A percentile compares a stretch with the other conserved stretches of the same genome.
phyloP scores from a whole-genome alignment of 495 filamentous ascomycete genomes.

The Cudoniella acicularis region DNA sequence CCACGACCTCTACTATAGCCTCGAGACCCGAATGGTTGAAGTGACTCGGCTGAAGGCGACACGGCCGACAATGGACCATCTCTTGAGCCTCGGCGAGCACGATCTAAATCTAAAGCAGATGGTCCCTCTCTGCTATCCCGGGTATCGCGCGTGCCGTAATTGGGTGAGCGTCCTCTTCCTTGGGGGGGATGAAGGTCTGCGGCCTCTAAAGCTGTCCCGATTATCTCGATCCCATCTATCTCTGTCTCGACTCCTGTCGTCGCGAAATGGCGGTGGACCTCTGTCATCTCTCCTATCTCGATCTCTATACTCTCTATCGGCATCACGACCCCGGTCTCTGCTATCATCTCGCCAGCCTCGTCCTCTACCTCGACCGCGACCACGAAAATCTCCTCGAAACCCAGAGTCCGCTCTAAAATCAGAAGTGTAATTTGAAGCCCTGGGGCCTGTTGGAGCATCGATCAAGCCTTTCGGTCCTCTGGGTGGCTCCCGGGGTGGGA shows the following conservation, averaged over 20 bases:
- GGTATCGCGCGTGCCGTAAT: constrained; percentile 38
- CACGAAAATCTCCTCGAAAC: constrained; percentile 44
- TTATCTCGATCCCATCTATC: constrained; percentile 32
- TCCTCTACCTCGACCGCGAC: constrained; percentile 41
- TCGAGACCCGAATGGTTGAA: constrained; percentile 5
- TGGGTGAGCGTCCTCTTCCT: constrained; percentile 39
- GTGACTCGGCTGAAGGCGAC: constrained; percentile 59
- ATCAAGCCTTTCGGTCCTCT: constrained; percentile 64
- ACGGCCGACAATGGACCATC: constrained; percentile 63
- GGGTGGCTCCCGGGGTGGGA: constrained; percentile 52
- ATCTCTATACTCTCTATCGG: constrained; percentile 53
- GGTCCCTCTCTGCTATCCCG: constrained; percentile 23
- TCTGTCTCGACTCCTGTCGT: constrained; percentile 40
- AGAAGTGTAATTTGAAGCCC: constrained; percentile 31
- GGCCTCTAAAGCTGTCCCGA: constrained; percentile 37
- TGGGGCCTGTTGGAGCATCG: constrained; percentile 58
- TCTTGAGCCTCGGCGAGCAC: constrained; percentile 47
- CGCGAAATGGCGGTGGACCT: constrained; percentile 31
- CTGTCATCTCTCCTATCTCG: constrained; percentile 34
- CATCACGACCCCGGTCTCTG: constrained; percentile 55
- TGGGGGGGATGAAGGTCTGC: constrained; percentile 42
- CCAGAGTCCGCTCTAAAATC: constrained; percentile 27
- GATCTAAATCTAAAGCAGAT: constrained; percentile 44
- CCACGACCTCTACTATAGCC: constrained; percentile 53
- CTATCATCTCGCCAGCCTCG: constrained; percentile 55